Evolutionary conservation across 2,329 filamentous ascomycete species (phyloP), one percentile per base, ranked within the genome.

Genomic region (Claviceps pusilla): DNA sequence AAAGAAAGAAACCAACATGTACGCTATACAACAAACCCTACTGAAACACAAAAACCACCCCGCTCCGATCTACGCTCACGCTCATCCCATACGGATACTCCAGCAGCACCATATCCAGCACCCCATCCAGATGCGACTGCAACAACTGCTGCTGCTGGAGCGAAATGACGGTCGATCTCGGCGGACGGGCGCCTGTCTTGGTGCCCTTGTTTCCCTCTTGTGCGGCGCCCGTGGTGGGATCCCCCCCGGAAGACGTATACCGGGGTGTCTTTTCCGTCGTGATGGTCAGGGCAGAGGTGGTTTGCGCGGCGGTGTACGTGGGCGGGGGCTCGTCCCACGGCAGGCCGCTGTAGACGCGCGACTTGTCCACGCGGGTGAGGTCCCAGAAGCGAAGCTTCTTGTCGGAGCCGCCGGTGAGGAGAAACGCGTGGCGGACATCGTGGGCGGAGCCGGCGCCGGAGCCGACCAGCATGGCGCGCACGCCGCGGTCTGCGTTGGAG

Each of bases 371-470:
- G 10, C 83, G 83, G 10, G 81, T 76, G 14, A 93, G 76, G 64
- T 98, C 91, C 93, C 93, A 98, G 70, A 94, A 97, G 10, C 93
- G 82, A 19, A 98, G 79, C 68, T 87, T 93, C 70, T 86, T 88
- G 68, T 97, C 93, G 11, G 87, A 87, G 0, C 91, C 91, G 19
- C 85, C 90, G 0, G 89, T 93, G 42, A 98, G 73, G 49, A 96
- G 79, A 65, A 93, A 96, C 0, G 87, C 84, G 62, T 89, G 83
- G 55, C 86, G 84, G 4, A 85, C 78, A 49, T 90, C 87, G 47
- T 80, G 76, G 55, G 82, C 83, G 29, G 81, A 77, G 5, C 78
- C 74, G 59, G 89, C 83, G 62, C 89, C 85, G 10, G 83, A 79
- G 7, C 87, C 88, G 5, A 29, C 79, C 0, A 82, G 74, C 71